A percentile compares a stretch with the other conserved stretches of the same genome.
Evolutionary conservation across 352 stramenopile genomes (phyloP).

Genomic region (Phytophthora palmivora): DNA sequence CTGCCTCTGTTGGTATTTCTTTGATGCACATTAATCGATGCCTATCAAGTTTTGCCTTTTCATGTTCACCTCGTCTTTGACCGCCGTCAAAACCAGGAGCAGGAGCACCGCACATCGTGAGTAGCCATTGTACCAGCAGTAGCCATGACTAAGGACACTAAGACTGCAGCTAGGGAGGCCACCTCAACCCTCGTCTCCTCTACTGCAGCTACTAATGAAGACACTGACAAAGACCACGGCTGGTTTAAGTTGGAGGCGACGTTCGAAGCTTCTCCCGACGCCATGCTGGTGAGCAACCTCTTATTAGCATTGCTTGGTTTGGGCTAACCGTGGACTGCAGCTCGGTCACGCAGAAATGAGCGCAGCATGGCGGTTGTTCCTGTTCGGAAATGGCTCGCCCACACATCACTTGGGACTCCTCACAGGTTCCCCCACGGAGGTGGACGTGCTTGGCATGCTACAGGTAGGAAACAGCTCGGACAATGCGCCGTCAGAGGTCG

Average conservation of each 20-base stretch:
- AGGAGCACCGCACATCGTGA: slow-evolving; percentile 23
- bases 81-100: slow-evolving; percentile 6
- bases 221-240: slow-evolving; percentile 15
- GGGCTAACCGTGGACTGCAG: slow-evolving; percentile 30
- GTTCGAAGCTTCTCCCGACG: slow-evolving; percentile 44
- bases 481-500: slow-evolving; percentile 52
- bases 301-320: background rate
- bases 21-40: slow-evolving; percentile 4
- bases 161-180: slow-evolving; percentile 7
- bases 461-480: slow-evolving; percentile 51
- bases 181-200: slow-evolving; percentile 3
- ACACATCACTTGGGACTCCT: slow-evolving; percentile 85
- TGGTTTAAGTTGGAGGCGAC: slow-evolving; percentile 49
- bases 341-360: slow-evolving; percentile 66
- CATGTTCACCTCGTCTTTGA: slow-evolving; percentile 16
- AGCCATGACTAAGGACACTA: too few relatives aligned
- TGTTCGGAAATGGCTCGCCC: slow-evolving; percentile 85
- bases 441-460: slow-evolving; percentile 80
- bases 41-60: background rate
- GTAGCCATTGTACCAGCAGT: background rate
- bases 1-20: too few relatives aligned
- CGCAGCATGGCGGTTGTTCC: slow-evolving; percentile 79
- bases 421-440: slow-evolving; percentile 71
- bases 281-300: slow-evolving; percentile 48
- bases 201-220: slow-evolving; percentile 3